Evolutionary conservation across 1,139 yeast species (phyloP), one percentile per base, ranked within the genome.

Genomic region (Taiozyma sp.): DNA sequence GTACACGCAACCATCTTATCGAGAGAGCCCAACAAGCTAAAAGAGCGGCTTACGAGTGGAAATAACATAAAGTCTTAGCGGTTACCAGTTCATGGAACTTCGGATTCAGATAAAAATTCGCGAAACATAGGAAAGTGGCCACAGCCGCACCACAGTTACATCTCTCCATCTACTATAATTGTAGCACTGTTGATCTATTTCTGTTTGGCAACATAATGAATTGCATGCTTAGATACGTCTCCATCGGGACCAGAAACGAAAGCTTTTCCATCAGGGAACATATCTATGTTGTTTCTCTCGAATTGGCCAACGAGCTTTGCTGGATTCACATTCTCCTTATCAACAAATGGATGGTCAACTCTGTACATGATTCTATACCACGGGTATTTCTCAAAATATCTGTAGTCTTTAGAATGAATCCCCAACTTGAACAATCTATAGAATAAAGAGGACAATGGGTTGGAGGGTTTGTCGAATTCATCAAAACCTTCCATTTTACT

Each of bases 311-410:
- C 16, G 16, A 32, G 36, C 19, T n/a, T n/a, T 7, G 16, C 9
- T 32, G 36, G 16, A 13, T n/a, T 32, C 16, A 32, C 13, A 8
- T 38, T 30, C 23, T 44, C 29, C 22, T n/a, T 41, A 14, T 22
- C 27, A 13, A 47, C 39, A 14, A 5, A 39, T 24, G 51, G 45
- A 24, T 49, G 9, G n/a, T 57, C 60, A 45, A 54, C 41, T 36
- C 45, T 46, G 13, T 45, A 22, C 8, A 54, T 32, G 28, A 61
- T 55, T n/a, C 48, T 48, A 19, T 48, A 54, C 64, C 64, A 61
- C 14, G 62, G 61, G 38, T 55, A 49, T 16, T 51, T 49, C 34
- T 47, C 43, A 4, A 19, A 41, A 32, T 54, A 50, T 5, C 41
- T 44, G 2, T 39, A 39, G 24, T 53, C 54, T 6, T 46, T n/a